Percentiles rank a stretch among this genome's conserved stretches.
These are phyloP conservation scores for Chondrostereum purpureum DNA, from an alignment of 1,284 basidiomycete genomes.

Conservation along the genomic window DNA sequence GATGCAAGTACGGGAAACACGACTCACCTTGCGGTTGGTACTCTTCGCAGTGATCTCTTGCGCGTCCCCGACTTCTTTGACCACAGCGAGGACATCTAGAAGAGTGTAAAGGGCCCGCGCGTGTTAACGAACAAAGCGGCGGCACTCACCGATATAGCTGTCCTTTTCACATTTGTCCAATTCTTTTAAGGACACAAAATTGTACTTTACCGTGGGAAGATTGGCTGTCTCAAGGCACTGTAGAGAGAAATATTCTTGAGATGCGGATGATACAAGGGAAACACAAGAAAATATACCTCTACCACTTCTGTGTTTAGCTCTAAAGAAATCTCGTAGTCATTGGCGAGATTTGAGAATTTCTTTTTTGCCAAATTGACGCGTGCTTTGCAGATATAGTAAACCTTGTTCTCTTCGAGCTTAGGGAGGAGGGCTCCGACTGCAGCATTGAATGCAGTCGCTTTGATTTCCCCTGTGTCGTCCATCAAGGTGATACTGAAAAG, in stretches of 20 bases:
- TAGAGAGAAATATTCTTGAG: not conserved
- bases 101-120: conserved; percentile 10
- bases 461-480: conserved; percentile 94
- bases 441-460: conserved; percentile 88
- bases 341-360: conserved; percentile 87
- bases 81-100: conserved; percentile 79
- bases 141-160: conserved; percentile 59
- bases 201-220: conserved; percentile 79
- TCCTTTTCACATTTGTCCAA: conserved; percentile 72
- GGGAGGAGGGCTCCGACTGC: conserved; percentile 82
- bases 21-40: conserved; percentile 57
- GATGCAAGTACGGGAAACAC: conserved; percentile 2
- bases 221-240: conserved; percentile 74
- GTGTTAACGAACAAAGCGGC: conserved; percentile 1
- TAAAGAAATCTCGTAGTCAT: conserved; percentile 94
- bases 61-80: conserved; percentile 73
- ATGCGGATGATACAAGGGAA: not conserved
- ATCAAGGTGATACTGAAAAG: conserved; percentile 91
- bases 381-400: conserved; percentile 88
- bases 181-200: conserved; percentile 66
- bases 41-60: conserved; percentile 70
- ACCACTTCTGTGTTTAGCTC: conserved; percentile 80
- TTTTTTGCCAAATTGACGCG: conserved; percentile 95
- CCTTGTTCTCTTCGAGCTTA: conserved; percentile 85
- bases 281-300: conserved; percentile 42